Conservation (phyloP, 371 early-diverging fungal species). For the Saksenaea oblongispora region DNA sequence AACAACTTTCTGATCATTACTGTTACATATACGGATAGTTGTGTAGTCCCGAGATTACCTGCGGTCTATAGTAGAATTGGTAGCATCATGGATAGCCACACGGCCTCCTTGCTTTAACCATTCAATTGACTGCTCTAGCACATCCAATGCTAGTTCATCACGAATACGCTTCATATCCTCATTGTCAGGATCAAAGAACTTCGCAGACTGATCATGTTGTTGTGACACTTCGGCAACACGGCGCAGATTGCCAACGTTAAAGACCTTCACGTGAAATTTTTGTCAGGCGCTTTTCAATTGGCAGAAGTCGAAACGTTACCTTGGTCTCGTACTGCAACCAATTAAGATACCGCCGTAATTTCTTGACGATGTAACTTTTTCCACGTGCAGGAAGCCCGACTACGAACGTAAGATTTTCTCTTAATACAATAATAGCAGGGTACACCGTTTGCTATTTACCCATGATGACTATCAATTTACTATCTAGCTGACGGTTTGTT, state of each 20-base stretch:
- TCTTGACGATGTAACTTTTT: constrained; percentile 88
- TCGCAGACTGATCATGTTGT: constrained; percentile 48
- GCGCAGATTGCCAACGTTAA: constrained; percentile 88
- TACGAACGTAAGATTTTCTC: constrained; percentile 9
- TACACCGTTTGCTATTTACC: constrained; percentile 35
- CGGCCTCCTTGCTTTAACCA: constrained; percentile 76
- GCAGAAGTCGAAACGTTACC: constrained; percentile 27
- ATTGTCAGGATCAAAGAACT: constrained; percentile 83
- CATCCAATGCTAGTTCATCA: constrained; percentile 76
- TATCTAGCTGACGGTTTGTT: constrained; percentile 39
- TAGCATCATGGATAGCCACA: constrained; percentile 90
- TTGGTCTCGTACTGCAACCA: constrained; percentile 71
- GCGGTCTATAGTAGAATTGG: constrained; percentile 80
- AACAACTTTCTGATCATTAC: constrained; percentile 47
- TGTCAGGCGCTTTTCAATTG: too few species aligned
- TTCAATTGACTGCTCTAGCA: constrained; percentile 73
- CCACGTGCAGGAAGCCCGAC: constrained; percentile 90
- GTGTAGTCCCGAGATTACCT: constrained; percentile 36
- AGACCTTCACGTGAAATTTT: constrained; percentile 47
- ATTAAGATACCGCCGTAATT: constrained; percentile 75
- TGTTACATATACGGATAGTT: neutral
- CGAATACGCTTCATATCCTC: constrained; percentile 64
- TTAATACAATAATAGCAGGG: neutral
- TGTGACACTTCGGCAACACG: constrained; percentile 54
- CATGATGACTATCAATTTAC: constrained; percentile 65